Conservation (phyloP, 2,329 filamentous ascomycete species). For the Fusarium musae region DNA sequence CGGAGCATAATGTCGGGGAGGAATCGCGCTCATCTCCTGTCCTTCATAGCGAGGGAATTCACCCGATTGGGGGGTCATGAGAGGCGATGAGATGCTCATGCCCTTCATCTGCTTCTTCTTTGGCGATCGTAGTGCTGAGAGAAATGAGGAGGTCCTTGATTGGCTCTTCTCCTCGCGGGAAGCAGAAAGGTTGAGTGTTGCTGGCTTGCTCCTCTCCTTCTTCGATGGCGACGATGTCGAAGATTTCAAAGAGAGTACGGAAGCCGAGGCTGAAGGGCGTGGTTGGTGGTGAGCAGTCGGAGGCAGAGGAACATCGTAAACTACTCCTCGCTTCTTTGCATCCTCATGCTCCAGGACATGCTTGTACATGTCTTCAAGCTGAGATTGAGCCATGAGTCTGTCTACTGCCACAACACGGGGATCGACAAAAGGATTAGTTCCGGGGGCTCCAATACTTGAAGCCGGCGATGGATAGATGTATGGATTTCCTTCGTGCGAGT, state of each 20-base stretch:
- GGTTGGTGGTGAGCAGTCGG: slow-evolving; percentile 43
- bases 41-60: slow-evolving; percentile 66
- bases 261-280: slow-evolving; percentile 32
- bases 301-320: slow-evolving; percentile 56
- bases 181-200: slow-evolving; percentile 59
- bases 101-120: slow-evolving; percentile 63
- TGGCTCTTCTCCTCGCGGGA: slow-evolving; percentile 60
- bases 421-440: slow-evolving; percentile 79
- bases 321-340: slow-evolving; percentile 67
- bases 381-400: slow-evolving; percentile 77
- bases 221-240: slow-evolving; percentile 51
- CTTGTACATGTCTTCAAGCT: slow-evolving; percentile 91
- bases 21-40: slow-evolving; percentile 68
- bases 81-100: slow-evolving; percentile 71
- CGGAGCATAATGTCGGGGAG: slow-evolving; percentile 68
- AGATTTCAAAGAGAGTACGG: slow-evolving; percentile 41
- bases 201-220: slow-evolving; percentile 62
- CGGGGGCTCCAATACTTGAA: slow-evolving; percentile 61
- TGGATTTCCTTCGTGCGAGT: slow-evolving; percentile 49
- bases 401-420: slow-evolving; percentile 79
- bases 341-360: slow-evolving; percentile 91
- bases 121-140: slow-evolving; percentile 71
- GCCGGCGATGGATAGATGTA: slow-evolving; percentile 60
- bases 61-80: slow-evolving; percentile 71
- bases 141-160: slow-evolving; percentile 68